Percentiles rank a stretch among this genome's conserved stretches.
These are phyloP conservation scores for Fusarium pseudograminearum DNA, from an alignment of 2,329 filamentous ascomycete genomes.

Conservation along the genomic window DNA sequence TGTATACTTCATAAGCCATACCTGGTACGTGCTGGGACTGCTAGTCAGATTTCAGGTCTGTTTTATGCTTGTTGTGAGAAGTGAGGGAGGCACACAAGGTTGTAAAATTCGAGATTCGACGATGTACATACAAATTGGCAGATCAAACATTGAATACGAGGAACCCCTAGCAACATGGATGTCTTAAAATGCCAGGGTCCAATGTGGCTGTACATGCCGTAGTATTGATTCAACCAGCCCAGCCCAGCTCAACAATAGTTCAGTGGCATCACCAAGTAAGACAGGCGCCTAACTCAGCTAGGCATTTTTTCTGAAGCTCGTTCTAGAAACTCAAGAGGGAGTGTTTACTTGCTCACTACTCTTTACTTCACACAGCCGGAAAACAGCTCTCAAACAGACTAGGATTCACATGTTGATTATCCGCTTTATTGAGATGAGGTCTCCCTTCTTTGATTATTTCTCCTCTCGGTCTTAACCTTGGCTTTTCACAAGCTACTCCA, in stretches of 20 bases:
- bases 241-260: neutral
- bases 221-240: conserved; percentile 9
- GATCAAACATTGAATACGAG: conserved; percentile 39
- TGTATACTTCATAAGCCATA: conserved; percentile 1
- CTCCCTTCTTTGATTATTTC: conserved; percentile 14
- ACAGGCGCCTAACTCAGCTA: conserved; percentile 9
- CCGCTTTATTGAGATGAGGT: conserved; percentile 33
- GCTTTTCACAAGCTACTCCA: conserved; percentile 23
- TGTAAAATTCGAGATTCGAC: conserved; percentile 20
- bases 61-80: conserved; percentile 26
- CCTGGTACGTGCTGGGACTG: conserved; percentile 21
- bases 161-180: conserved; percentile 11
- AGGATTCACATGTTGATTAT: conserved; percentile 18
- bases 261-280: conserved; percentile 14
- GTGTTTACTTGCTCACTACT: neutral
- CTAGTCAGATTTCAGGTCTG: conserved; percentile 30
- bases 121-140: conserved; percentile 18
- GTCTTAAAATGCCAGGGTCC: conserved; percentile 29
- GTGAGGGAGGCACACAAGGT: conserved; percentile 7
- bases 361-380: conserved; percentile 21
- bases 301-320: conserved; percentile 1
- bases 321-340: neutral
- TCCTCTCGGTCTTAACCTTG: conserved; percentile 27
- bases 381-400: conserved; percentile 16
- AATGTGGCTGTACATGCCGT: neutral